Conservation (phyloP, 345 rosid genomes). For the Erucastrum elatum region DNA sequence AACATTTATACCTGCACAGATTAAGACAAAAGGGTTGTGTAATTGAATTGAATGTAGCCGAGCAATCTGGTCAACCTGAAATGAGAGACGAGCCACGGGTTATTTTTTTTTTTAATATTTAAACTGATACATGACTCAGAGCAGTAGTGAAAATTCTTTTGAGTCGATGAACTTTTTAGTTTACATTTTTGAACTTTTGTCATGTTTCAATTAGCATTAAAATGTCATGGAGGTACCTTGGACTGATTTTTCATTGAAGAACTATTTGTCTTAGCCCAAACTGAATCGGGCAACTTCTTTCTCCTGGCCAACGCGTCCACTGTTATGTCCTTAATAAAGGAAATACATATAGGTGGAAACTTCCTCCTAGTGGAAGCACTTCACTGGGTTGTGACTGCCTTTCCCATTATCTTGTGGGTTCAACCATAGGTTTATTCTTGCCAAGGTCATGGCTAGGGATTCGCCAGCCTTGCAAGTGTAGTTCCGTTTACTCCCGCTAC, state of each 20-base stretch:
- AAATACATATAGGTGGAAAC: neutral
- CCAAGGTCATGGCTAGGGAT: neutral
- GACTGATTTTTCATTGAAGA: neutral
- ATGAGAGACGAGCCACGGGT: constrained; percentile 96
- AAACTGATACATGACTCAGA: neutral
- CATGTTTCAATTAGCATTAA: neutral
- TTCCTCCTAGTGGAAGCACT: neutral
- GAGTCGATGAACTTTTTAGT: neutral
- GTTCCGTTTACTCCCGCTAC: neutral
- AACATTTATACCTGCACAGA: constrained; percentile 92
- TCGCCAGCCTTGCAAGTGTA: neutral
- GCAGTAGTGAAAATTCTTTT: neutral
- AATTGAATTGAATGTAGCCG: constrained; percentile 97
- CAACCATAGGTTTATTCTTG: neutral
- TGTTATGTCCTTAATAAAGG: neutral
- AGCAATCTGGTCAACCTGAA: constrained; percentile 92
- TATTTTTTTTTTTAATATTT: constrained; percentile 14
- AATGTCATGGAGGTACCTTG: neutral
- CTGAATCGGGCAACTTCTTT: neutral
- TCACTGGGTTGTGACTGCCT: neutral
- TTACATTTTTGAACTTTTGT: neutral
- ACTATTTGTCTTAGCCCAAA: neutral
- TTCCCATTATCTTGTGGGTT: neutral
- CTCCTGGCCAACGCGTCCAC: neutral
- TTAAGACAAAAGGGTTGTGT: constrained; percentile 88